Evolutionary conservation across 2,329 filamentous ascomycete genomes (phyloP).

Genomic region (Trichoderma endophyticum): DNA sequence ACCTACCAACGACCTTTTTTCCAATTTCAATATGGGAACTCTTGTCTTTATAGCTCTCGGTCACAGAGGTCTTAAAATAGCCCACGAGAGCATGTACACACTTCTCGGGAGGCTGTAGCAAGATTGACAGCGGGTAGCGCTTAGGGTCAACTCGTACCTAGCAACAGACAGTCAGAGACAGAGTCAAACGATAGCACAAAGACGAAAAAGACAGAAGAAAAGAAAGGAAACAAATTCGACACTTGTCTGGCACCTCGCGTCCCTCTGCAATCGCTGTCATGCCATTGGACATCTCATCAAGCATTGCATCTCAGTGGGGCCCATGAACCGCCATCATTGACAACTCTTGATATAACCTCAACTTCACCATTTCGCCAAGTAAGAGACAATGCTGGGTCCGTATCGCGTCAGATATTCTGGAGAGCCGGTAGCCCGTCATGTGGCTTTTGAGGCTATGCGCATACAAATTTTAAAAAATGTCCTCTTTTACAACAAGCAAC

Average conservation of each 20-base stretch:
- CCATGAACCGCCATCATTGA: conserved; percentile 6
- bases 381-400: conserved; percentile 10
- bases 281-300: conserved; percentile 20
- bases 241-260: conserved; percentile 22
- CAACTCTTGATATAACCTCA: conserved; percentile 9
- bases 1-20: conserved; percentile 24
- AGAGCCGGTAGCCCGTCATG: neutral
- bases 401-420: neutral
- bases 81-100: conserved; percentile 36
- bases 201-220: conserved; percentile 31
- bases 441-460: neutral
- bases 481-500: neutral
- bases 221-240: conserved; percentile 40
- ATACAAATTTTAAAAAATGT: neutral
- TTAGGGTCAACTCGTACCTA: conserved; percentile 66
- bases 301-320: conserved; percentile 10
- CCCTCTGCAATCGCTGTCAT: conserved; percentile 33
- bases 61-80: conserved; percentile 45
- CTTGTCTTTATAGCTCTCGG: conserved; percentile 44
- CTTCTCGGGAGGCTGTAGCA: conserved; percentile 51
- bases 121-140: conserved; percentile 58
- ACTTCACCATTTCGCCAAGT: conserved; percentile 2
- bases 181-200: conserved; percentile 69
- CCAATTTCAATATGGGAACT: conserved; percentile 31
- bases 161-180: conserved; percentile 42